A percentile compares a stretch with the other conserved stretches of the same genome.
Conservation (phyloP, 441 rosid species). For the Croton laevigatus region DNA sequence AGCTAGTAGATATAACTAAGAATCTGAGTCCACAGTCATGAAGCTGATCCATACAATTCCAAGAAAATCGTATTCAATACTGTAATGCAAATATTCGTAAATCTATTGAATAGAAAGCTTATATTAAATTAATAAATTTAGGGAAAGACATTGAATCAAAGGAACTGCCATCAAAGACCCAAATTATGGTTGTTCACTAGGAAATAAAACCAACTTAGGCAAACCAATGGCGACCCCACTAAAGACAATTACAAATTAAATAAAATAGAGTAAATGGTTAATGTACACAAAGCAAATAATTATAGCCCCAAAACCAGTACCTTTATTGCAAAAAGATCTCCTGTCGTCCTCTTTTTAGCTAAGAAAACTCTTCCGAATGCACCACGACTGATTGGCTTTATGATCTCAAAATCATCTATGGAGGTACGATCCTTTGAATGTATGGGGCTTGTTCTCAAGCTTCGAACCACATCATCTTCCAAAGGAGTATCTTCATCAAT, state of each 20-base stretch:
- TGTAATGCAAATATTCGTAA: too few relatives aligned
- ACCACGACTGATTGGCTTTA: slow-evolving; percentile 98
- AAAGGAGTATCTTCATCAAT: slow-evolving; percentile 95
- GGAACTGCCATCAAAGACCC: neutral
- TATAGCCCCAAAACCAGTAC: slow-evolving; percentile 29
- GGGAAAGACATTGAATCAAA: neutral
- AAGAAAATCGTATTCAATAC: too few relatives aligned
- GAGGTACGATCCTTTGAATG: slow-evolving; percentile 89
- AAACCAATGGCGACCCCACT: neutral
- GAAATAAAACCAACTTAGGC: neutral
- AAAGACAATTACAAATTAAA: neutral
- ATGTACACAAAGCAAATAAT: neutral
- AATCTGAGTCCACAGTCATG: too few relatives aligned
- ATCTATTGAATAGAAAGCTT: too few relatives aligned
- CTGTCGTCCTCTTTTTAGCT: slow-evolving; percentile 96
- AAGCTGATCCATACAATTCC: neutral
- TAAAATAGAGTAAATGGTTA: neutral
- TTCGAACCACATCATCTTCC: slow-evolving; percentile 93
- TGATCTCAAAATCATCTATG: slow-evolving; percentile 98
- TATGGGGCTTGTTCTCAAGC: slow-evolving; percentile 92
- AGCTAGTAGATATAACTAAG: neutral
- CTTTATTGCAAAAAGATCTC: slow-evolving; percentile 98
- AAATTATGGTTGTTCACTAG: neutral
- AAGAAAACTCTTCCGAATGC: slow-evolving; percentile 98
- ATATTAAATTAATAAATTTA: too few relatives aligned